Conservation (phyloP, 305 asterid species). For the Fraxinus floribunda region DNA sequence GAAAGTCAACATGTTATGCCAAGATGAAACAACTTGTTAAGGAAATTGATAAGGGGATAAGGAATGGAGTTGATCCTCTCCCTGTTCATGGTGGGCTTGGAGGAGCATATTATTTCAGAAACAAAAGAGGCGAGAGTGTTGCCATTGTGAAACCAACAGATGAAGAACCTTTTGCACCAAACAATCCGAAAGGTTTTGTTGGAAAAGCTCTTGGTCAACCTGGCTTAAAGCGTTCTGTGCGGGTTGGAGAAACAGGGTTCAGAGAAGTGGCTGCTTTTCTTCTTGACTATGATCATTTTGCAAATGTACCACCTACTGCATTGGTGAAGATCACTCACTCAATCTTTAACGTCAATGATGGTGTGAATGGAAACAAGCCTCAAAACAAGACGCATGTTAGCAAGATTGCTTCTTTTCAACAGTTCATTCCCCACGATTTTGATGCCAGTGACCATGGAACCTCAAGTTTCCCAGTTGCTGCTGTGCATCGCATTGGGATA, state of each 20-base stretch:
- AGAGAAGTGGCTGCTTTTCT: constrained; percentile 98
- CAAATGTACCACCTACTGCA: constrained; percentile 93
- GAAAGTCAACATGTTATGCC: constrained; percentile 51
- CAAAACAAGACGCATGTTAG: constrained; percentile 58
- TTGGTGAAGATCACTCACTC: constrained; percentile 89
- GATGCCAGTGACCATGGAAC: constrained; percentile 98
- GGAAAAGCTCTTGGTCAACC: constrained; percentile 96
- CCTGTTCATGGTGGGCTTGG: constrained; percentile 87
- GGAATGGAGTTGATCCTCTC: constrained; percentile 77
- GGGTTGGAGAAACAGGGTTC: constrained; percentile 96
- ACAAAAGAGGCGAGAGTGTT: constrained; percentile 74
- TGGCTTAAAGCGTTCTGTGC: constrained; percentile 75
- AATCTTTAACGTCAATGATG: constrained; percentile 80
- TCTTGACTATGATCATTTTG: constrained; percentile 78
- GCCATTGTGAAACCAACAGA: constrained; percentile 98
- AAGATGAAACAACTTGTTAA: constrained; percentile 67
- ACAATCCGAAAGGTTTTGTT: constrained; percentile 91
- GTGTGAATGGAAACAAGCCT: constrained; percentile 65
- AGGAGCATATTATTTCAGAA: constrained; percentile 86
- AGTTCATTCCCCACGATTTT: constrained; percentile 77
- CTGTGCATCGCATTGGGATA: constrained; percentile 94
- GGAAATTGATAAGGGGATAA: constrained; percentile 77
- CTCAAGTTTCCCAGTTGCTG: constrained; percentile 84
- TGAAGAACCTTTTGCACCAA: constrained; percentile 96
- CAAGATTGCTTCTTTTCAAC: constrained; percentile 92